Evolutionary conservation across 164 flowering plant genomes (phyloP).

Genomic region (Vitis rupestris): DNA sequence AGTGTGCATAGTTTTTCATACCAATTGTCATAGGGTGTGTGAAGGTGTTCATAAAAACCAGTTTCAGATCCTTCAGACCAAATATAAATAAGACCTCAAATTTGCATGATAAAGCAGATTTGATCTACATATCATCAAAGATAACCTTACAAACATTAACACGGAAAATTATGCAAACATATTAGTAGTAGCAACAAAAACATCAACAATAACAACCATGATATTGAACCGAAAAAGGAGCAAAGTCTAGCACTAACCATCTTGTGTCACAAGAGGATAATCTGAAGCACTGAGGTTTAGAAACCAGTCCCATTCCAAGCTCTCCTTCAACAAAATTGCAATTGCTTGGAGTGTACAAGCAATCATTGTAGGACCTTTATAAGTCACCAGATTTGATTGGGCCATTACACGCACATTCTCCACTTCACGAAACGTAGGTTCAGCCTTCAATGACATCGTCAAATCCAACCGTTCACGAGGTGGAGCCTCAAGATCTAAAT

Average conservation of each 20-base stretch:
- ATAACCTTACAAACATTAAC: too few relatives aligned
- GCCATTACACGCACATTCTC: conserved; percentile 91
- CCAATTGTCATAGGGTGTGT: too few relatives aligned
- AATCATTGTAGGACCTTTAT: conserved; percentile 97
- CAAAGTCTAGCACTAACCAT: conserved; percentile 56
- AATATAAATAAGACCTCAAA: too few relatives aligned
- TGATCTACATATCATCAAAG: too few relatives aligned
- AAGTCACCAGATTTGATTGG: conserved; percentile 93
- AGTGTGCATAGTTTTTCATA: too few relatives aligned
- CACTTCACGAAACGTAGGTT: conserved; percentile 67
- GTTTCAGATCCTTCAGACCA: too few relatives aligned
- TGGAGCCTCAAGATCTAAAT: conserved; percentile 97
- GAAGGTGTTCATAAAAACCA: too few relatives aligned
- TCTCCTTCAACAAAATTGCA: conserved; percentile 80
- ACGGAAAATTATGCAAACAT: background rate
- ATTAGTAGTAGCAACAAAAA: background rate
- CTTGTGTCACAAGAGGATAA: conserved; percentile 97
- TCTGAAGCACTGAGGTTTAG: conserved; percentile 97
- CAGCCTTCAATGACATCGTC: conserved; percentile 57
- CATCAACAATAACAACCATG: background rate
- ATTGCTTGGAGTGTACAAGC: conserved; percentile 93
- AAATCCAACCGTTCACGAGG: conserved; percentile 83
- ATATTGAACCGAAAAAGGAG: background rate
- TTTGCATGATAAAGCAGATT: too few relatives aligned
- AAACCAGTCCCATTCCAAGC: conserved; percentile 93